Conservation (phyloP, 2,329 filamentous ascomycete species). For the Paraconiothyrium brasiliense region DNA sequence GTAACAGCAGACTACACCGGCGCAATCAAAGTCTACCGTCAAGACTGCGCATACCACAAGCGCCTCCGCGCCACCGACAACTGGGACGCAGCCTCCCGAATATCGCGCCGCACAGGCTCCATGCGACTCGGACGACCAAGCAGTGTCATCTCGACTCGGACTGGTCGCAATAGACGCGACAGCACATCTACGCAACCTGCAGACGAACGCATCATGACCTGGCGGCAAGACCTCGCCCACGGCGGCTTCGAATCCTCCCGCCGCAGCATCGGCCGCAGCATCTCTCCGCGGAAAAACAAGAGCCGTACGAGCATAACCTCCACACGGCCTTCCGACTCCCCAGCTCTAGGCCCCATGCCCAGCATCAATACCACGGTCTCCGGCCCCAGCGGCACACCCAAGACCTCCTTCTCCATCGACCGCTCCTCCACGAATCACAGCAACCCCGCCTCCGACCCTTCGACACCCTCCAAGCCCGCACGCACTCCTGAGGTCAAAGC, state of each 20-base stretch:
- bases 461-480: neutral
- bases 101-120: slow-evolving; percentile 73
- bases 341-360: neutral
- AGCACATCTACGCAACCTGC: slow-evolving; percentile 60
- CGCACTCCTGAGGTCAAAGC: neutral
- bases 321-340: neutral
- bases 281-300: slow-evolving; percentile 4
- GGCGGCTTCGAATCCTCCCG: slow-evolving; percentile 1
- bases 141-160: slow-evolving; percentile 66
- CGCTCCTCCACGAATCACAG: neutral
- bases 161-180: slow-evolving; percentile 57
- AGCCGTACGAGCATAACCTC: neutral
- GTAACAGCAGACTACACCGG: slow-evolving; percentile 90
- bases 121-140: slow-evolving; percentile 58
- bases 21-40: slow-evolving; percentile 91
- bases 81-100: slow-evolving; percentile 80
- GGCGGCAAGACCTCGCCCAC: slow-evolving; percentile 9
- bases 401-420: slow-evolving; percentile 3
- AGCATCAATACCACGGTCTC: neutral
- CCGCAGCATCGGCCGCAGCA: slow-evolving; percentile 11
- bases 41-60: slow-evolving; percentile 89
- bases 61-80: slow-evolving; percentile 69
- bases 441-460: neutral
- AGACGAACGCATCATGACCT: slow-evolving; percentile 61
- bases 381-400: neutral